Evolutionary conservation across 257 asterid species (phyloP), one percentile per base, ranked within the genome.

Genomic region (Craterostigma plantagineum): DNA sequence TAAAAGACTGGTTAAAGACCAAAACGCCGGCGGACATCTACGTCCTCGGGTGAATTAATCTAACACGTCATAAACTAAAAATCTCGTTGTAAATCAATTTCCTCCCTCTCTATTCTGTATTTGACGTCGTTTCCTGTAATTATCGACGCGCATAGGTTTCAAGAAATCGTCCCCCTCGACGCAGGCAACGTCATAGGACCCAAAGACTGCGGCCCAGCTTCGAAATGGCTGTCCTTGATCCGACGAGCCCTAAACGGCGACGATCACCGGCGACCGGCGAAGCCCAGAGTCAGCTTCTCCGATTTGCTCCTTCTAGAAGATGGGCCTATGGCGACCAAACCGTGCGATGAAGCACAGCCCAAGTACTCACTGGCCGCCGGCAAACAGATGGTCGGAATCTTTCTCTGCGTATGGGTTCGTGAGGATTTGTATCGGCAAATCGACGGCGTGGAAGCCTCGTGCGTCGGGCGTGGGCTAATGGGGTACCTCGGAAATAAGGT

Each of bases 401-500:
- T 75, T 40, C 37, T 76, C 9, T 70, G 76, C 14, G 73, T 79
- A 35, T 82, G 91, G 92, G 75, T 70, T 47, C 78, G 78, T 1
- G 52, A 64, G 3, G 86, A 73, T 12, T 53, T 82, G 53, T 52
- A 53, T 17, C 72, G 15, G 14, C 64, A 64, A 15, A 54, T 79
- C 30, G 59, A 52, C 30, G 67, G 70, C 33, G 54, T 76, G 63
- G 69, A 76, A 16, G 83, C 76, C 40, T 76, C 95, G 0, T 64
- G 86, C 10, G 86, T 82, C 34, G 92, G 92, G 12, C 61, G 46
- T 14, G 91, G 95, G 56, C 66, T 82, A 34, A 70, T 82, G 92
- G 91, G 95, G 38, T 79, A 66, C 75, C 82, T 79, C 14, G 95
- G 95, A 45, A 82, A 82, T 55, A 82, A 82, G 84, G 94, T 81